Evolutionary conservation across 371 early-diverging fungal species (phyloP).

Genomic region (Mortierella sp.): DNA sequence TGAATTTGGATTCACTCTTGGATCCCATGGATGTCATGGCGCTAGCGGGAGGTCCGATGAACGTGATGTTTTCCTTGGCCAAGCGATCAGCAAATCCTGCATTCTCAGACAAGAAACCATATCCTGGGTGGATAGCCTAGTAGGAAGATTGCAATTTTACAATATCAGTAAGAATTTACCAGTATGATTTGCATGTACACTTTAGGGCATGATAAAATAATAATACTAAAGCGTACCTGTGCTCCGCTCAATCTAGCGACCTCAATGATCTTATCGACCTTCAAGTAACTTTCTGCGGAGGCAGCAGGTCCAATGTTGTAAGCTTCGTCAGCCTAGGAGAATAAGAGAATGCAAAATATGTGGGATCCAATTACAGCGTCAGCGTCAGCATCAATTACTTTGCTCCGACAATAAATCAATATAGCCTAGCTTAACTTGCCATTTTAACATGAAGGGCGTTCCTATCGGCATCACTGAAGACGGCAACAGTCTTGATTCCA

Average conservation of each 20-base stretch:
- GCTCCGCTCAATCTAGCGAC: constrained; percentile 87
- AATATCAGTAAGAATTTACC: neutral
- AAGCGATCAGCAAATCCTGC: constrained; percentile 88
- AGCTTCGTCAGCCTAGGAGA: constrained; percentile 91
- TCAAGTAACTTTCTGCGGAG: constrained; percentile 88
- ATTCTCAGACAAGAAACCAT: constrained; percentile 98
- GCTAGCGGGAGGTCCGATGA: constrained; percentile 94
- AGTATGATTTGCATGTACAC: neutral
- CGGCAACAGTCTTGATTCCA: constrained; percentile 96
- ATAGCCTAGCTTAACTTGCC: constrained; percentile 56
- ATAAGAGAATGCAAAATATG: neutral
- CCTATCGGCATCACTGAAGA: constrained; percentile 94
- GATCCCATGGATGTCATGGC: constrained; percentile 97
- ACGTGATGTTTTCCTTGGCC: constrained; percentile 72
- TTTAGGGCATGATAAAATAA: neutral
- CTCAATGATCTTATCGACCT: constrained; percentile 86
- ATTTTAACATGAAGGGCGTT: constrained; percentile 85
- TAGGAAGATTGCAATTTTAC: neutral
- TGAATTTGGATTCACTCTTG: constrained; percentile 94
- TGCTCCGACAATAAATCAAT: neutral
- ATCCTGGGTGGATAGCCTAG: constrained; percentile 96
- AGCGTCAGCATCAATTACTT: too few relatives aligned
- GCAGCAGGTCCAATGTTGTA: constrained; percentile 92
- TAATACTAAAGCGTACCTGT: constrained; percentile 64
- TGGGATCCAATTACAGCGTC: too few relatives aligned